Conservation (phyloP, 495 filamentous ascomycete genomes). For the Xylaria longipes region DNA sequence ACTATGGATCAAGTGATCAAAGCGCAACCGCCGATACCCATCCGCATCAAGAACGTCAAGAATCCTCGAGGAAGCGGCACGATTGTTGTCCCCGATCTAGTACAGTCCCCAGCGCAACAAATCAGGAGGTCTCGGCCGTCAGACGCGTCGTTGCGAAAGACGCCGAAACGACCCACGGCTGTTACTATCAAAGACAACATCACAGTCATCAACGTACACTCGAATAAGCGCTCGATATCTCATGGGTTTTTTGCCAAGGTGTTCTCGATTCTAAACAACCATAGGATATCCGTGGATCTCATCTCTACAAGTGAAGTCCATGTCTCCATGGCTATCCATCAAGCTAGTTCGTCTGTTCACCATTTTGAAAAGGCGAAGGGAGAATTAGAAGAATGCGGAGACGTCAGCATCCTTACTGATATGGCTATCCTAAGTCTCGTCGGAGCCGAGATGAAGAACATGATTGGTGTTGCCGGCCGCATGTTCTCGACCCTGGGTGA, state of each 20-base stretch:
- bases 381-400: constrained; percentile 78
- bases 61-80: constrained; percentile 89
- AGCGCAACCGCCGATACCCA: constrained; percentile 80
- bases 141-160: constrained; percentile 51
- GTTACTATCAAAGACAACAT: constrained; percentile 96
- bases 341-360: constrained; percentile 66
- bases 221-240: constrained; percentile 80
- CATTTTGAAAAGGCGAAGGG: constrained; percentile 70
- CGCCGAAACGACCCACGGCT: constrained; percentile 80
- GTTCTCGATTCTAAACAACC: constrained; percentile 82
- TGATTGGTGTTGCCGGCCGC: constrained; percentile 85
- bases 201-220: constrained; percentile 92
- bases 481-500: constrained; percentile 93
- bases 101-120: constrained; percentile 52
- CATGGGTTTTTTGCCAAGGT: constrained; percentile 93
- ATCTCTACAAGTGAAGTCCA: constrained; percentile 95
- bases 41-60: constrained; percentile 98
- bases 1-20: constrained; percentile 99
- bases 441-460: constrained; percentile 92
- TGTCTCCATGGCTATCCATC: constrained; percentile 93
- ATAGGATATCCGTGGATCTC: constrained; percentile 84
- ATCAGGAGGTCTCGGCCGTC: constrained; percentile 51
- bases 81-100: constrained; percentile 71
- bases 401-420: constrained; percentile 80
- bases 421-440: constrained; percentile 95